Evolutionary conservation across 176 grass and related monocot species (phyloP), one percentile per base, ranked within the genome.

Genomic region (Hordeum marinum): DNA sequence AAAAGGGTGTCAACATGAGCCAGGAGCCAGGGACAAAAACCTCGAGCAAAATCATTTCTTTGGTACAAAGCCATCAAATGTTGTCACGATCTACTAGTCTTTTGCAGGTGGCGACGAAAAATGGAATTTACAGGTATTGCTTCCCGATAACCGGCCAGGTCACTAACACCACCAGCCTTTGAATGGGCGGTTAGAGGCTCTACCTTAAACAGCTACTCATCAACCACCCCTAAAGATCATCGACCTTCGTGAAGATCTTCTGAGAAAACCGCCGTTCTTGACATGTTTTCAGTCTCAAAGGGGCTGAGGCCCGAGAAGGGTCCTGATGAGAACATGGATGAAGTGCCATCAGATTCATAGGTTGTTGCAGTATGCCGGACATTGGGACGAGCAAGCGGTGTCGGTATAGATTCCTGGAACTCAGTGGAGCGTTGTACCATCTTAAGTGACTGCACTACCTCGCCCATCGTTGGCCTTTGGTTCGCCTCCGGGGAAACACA

Each of bases 401-500:
- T 92, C 2, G 91, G 92, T 52, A 89, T 9, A 36, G 89, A 66
- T 59, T 95, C 95, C 63, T 98, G 95, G 72, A 87, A 88, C 50
- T 96, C 93, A 25, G 68, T 73, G 36, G 88, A 87, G n/a, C 81
- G 90, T 73, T 99, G 94, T 6, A 99, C 97, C 97, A 99, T 99
- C 87, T 99, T 99, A 29, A 99, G 97, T 26, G 97, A 99, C 85
- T 99, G 97, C 86, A 99, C 97, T 86, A 99, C 97, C 81, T 99
- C 97, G 0, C 96, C 96, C 90, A 99, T 99, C 11, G 96, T 99
- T 45, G 96, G 96, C 36, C 96, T 91, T 82, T 99, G 96, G 79
- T 89, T 99, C 72, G 90, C 90, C 81, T 99, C 96, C 4, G 90
- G 88, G 14, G 96, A 87, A 85, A 99, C 96, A 89, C 96, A 99